Conservation (phyloP, 768 basidiomycete genomes). For the Phanerochaete carnosa region DNA sequence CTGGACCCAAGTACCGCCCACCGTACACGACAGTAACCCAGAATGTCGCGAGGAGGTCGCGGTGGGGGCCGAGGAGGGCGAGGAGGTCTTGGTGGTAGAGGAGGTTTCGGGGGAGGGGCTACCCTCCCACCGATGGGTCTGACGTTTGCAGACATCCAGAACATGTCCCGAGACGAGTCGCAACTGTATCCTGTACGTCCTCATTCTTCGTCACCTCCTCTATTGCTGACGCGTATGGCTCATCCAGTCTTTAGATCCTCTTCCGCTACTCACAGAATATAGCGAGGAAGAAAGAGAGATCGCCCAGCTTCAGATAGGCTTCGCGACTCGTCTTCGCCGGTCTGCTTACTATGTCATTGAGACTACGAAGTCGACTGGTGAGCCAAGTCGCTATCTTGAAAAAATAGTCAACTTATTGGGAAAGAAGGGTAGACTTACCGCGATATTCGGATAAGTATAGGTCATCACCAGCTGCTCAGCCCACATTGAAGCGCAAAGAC, state of each 20-base stretch:
- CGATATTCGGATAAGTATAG: slow-evolving; percentile 86
- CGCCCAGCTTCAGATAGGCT: slow-evolving; percentile 63
- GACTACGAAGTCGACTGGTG: slow-evolving; percentile 59
- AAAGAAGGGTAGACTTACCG: slow-evolving; percentile 52
- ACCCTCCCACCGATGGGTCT: slow-evolving; percentile 72
- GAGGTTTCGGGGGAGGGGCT: slow-evolving; percentile 32
- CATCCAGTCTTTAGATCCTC: slow-evolving; percentile 54
- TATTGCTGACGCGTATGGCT: background rate
- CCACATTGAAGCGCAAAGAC: slow-evolving; percentile 65
- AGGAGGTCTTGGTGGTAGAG: slow-evolving; percentile 55
- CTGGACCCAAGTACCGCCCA: background rate
- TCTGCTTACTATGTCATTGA: slow-evolving; percentile 79
- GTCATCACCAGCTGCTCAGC: slow-evolving; percentile 54
- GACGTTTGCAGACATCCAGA: slow-evolving; percentile 75
- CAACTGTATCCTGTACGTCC: slow-evolving; percentile 76
- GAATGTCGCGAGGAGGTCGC: slow-evolving; percentile 52
- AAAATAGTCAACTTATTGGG: background rate
- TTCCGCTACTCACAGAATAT: slow-evolving; percentile 69
- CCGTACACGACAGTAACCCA: background rate
- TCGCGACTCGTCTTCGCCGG: slow-evolving; percentile 58
- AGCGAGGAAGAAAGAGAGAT: slow-evolving; percentile 63
- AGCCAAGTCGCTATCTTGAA: background rate
- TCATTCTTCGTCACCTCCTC: background rate
- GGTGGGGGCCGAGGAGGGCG: slow-evolving; percentile 52
- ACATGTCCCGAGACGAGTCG: slow-evolving; percentile 71